Evolutionary conservation across 2,329 filamentous ascomycete genomes (phyloP).

Genomic region (Apiospora kogelbergensis): DNA sequence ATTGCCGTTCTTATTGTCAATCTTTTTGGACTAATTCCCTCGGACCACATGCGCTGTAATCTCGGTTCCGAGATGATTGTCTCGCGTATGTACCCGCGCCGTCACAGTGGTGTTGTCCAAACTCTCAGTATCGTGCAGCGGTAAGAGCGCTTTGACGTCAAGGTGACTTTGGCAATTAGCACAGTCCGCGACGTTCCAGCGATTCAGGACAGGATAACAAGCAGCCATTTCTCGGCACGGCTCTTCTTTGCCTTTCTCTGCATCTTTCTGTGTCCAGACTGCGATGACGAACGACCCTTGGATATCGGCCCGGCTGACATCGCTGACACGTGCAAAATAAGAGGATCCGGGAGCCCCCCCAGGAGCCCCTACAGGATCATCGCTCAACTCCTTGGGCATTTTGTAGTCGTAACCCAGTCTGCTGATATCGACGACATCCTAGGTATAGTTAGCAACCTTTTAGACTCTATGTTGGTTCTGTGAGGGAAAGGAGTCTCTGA

Average conservation of each 20-base stretch:
- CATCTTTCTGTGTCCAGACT: not conserved
- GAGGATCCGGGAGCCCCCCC: not conserved
- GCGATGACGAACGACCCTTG: not conserved
- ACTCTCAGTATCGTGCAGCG: not conserved
- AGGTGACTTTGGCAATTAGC: not conserved
- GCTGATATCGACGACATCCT: too few species aligned
- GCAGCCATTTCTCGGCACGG: not conserved
- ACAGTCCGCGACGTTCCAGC: not conserved
- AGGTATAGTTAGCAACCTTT: too few species aligned
- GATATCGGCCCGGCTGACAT: not conserved
- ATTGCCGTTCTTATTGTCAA: too few species aligned
- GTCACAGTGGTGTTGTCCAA: too few species aligned
- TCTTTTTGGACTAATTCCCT: too few species aligned
- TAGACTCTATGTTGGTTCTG: too few species aligned
- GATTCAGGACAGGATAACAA: not conserved
- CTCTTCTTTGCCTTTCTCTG: not conserved
- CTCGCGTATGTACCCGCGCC: too few species aligned
- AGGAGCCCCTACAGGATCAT: not conserved
- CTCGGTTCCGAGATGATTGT: too few species aligned
- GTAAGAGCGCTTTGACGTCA: not conserved
- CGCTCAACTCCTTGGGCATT: not conserved
- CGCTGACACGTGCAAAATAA: not conserved
- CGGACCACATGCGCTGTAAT: too few species aligned
- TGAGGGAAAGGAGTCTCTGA: too few species aligned
- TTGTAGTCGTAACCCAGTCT: not conserved